phyloP scores from a whole-genome alignment of 2,329 filamentous ascomycete species.

The Aspergillus chevalieri region DNA sequence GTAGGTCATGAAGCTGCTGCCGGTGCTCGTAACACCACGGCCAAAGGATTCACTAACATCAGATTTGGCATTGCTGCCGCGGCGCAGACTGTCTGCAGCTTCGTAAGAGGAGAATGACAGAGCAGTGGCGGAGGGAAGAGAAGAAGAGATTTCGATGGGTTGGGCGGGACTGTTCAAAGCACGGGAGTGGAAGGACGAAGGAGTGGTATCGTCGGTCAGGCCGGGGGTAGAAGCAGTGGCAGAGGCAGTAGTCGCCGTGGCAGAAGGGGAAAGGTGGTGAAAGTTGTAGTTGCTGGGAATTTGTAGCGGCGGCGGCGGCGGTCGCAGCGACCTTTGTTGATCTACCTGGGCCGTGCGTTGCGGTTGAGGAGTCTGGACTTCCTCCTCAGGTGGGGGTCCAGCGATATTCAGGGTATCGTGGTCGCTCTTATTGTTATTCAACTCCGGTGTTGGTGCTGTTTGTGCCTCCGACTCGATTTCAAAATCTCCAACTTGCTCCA shows the following conservation, averaged over 20 bases:
- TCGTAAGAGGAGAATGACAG: slow-evolving; percentile 24
- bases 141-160: slow-evolving; percentile 21
- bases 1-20: slow-evolving; percentile 67
- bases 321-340: slow-evolving; percentile 31
- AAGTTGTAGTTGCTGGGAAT: slow-evolving; percentile 33
- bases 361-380: slow-evolving; percentile 17
- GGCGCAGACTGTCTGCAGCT: slow-evolving; percentile 27
- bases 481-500: slow-evolving; percentile 86
- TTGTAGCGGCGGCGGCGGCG: slow-evolving; percentile 41
- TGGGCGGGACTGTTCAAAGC: slow-evolving; percentile 24
- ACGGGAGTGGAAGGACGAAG: slow-evolving; percentile 42
- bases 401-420: slow-evolving; percentile 1
- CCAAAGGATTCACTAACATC: slow-evolving; percentile 41
- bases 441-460: background rate
- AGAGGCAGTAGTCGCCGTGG: slow-evolving; percentile 5
- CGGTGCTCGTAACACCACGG: slow-evolving; percentile 67
- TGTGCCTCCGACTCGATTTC: slow-evolving; percentile 59
- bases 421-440: slow-evolving; percentile 38
- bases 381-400: slow-evolving; percentile 2
- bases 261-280: background rate
- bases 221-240: slow-evolving; percentile 27
- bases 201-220: slow-evolving; percentile 33
- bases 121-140: slow-evolving; percentile 21
- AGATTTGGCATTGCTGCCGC: slow-evolving; percentile 29
- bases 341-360: slow-evolving; percentile 10